These are phyloP conservation scores for Allantophomopsis cytisporea DNA, from an alignment of 2,329 filamentous ascomycete genomes.

Conservation along the genomic window DNA sequence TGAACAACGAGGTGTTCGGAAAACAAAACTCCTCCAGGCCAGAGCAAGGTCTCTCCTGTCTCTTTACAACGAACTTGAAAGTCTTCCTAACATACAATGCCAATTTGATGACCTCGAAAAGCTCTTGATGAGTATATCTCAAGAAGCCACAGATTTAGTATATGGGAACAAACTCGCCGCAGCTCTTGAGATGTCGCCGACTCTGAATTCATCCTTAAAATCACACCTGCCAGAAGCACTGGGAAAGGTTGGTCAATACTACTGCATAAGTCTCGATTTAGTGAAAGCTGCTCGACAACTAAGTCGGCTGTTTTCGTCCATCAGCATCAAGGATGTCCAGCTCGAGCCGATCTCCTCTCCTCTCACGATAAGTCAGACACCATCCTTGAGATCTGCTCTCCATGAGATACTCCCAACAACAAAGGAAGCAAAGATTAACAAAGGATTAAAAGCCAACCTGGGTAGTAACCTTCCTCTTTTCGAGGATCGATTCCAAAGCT, in stretches of 20 bases:
- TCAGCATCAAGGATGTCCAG: neutral
- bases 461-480: neutral
- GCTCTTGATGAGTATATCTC: neutral
- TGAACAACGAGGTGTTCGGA: neutral
- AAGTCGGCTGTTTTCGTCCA: neutral
- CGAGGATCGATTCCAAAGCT: neutral
- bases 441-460: neutral
- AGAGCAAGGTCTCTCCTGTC: neutral
- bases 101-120: neutral
- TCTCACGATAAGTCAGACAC: neutral
- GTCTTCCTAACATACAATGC: neutral
- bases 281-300: neutral
- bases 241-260: neutral
- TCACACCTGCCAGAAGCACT: conserved; percentile 1
- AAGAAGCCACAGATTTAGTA: neutral
- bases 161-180: neutral
- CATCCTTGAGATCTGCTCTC: neutral
- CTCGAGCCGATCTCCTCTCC: neutral
- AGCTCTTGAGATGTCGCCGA: neutral
- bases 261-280: neutral
- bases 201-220: neutral
- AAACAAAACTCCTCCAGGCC: neutral
- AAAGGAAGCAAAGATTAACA: neutral
- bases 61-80: neutral
- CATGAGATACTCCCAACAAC: neutral